A percentile compares a stretch with the other conserved stretches of the same genome.
phyloP scores from a whole-genome alignment of 768 basidiomycete genomes.

The Xerocomellus intermedius region DNA sequence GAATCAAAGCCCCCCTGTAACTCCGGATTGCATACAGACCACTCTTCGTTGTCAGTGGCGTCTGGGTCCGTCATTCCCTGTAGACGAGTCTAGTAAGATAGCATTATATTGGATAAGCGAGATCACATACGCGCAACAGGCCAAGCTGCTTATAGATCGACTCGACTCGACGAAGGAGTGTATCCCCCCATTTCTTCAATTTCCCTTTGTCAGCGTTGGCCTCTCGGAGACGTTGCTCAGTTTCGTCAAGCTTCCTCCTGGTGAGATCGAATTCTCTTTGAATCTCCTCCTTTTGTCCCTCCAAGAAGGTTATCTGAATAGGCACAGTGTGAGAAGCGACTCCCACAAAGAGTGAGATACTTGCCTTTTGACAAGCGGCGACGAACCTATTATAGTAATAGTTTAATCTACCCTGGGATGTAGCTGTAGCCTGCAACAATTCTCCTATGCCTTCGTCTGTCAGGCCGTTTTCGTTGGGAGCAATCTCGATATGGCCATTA shows the following conservation, averaged over 20 bases:
- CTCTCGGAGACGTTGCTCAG: constrained; percentile 17
- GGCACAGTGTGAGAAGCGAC: neutral
- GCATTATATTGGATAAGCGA: neutral
- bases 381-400: constrained; percentile 13
- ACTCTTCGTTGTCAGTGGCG: constrained; percentile 1
- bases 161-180: constrained; percentile 10
- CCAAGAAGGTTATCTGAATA: constrained; percentile 15
- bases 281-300: constrained; percentile 15
- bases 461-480: neutral
- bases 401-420: constrained; percentile 12
- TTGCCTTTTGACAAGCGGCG: constrained; percentile 12
- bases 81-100: neutral
- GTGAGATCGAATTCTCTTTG: constrained; percentile 15
- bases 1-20: neutral
- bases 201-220: constrained; percentile 13
- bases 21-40: neutral
- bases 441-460: constrained; percentile 1
- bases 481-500: neutral
- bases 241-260: constrained; percentile 18
- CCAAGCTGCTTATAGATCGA: constrained; percentile 10
- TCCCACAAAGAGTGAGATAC: neutral
- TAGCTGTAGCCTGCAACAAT: constrained; percentile 17
- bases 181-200: constrained; percentile 9
- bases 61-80: constrained; percentile 11
- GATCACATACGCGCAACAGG: constrained; percentile 9